Base-by-base conservation (phyloP, 1,139 yeast genomes). In the Dujonia santamariae region DNA sequence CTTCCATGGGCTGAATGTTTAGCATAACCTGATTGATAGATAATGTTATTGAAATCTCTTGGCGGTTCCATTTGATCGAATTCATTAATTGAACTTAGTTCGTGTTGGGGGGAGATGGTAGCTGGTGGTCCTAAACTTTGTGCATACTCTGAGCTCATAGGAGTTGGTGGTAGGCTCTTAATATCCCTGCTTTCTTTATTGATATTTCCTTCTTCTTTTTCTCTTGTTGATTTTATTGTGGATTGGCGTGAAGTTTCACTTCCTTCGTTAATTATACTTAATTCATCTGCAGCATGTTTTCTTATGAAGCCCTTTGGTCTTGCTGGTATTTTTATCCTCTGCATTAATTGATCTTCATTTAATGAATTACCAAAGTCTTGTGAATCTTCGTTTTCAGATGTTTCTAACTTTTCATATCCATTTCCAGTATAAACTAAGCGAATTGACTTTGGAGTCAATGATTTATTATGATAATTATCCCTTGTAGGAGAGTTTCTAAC, bases 251-350 rank as follows among this genome's bases (percentile, higher is more conserved):
- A 61, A 9, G 49, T 54, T 19, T 48, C 53, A 28, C 48, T 46
- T 26, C 52, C 59, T 40, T 69, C 75, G 43, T 68, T 73, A 24
- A 69, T 68, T 12, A 67, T 58, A 46, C 75, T 69, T 37, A 69
- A 56, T 31, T 62, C 71, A 42, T 67, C 72, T 2, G 41, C 41
- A 3, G 44, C 37, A 18, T 23, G 28, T 8, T 25, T 28, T 26
- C 29, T 37, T 3, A 37, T 20, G 17, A 32, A 36, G 8, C 34
- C 31, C 7, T 20, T 24, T 11, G 35, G 30, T 18, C 31, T 28
- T 4, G 37, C 22, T 12, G 37, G 23, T 12, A 32, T 26, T 14
- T 24, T 28, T 4, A 35, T 35, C 9, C 31, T 26, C 15, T 24
- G 18, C 24, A 29, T 34, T 20, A 33, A 26, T 15, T 19, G 26